phyloP scores from a whole-genome alignment of 768 basidiomycete genomes.

The Termitomyces sp. region DNA sequence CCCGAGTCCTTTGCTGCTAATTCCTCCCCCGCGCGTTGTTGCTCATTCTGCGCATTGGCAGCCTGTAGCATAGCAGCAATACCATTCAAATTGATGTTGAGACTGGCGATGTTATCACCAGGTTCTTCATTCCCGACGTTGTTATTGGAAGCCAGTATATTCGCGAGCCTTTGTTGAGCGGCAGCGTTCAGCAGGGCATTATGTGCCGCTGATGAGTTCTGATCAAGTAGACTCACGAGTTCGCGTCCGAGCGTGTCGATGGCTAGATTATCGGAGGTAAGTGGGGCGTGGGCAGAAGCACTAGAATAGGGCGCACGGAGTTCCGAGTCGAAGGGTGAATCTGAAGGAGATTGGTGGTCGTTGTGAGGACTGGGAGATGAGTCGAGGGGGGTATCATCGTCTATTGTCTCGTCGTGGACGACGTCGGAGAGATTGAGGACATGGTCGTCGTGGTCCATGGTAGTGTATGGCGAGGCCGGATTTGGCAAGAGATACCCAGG shows the following conservation, averaged over 20 bases:
- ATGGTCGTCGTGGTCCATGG: conserved; percentile 58
- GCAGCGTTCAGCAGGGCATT: conserved; percentile 64
- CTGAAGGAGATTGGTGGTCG: conserved; percentile 28
- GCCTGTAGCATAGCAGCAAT: conserved; percentile 82
- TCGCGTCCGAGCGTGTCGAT: conserved; percentile 79
- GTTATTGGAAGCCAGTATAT: conserved; percentile 31
- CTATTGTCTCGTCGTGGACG: conserved; percentile 76
- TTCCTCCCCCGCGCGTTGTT: conserved; percentile 42
- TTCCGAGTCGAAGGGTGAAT: conserved; percentile 34
- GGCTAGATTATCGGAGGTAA: conserved; percentile 49
- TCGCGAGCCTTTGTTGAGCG: conserved; percentile 63
- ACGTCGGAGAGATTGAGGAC: conserved; percentile 80
- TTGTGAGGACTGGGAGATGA: conserved; percentile 28
- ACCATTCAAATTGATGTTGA: conserved; percentile 59
- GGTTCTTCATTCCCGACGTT: conserved; percentile 28
- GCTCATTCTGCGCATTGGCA: conserved; percentile 62
- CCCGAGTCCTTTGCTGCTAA: conserved; percentile 46
- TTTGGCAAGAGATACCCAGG: conserved; percentile 22
- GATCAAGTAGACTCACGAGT: conserved; percentile 70
- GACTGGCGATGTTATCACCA: conserved; percentile 35
- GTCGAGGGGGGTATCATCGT: conserved; percentile 47
- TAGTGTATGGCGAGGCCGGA: conserved; percentile 17
- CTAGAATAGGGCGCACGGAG: conserved; percentile 35
- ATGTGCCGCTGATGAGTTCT: conserved; percentile 70
- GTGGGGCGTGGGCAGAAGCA: conserved; percentile 33